Evolutionary conservation across 768 basidiomycete species (phyloP), one percentile per base, ranked within the genome.

Genomic region (Leccinum pellstonianum): DNA sequence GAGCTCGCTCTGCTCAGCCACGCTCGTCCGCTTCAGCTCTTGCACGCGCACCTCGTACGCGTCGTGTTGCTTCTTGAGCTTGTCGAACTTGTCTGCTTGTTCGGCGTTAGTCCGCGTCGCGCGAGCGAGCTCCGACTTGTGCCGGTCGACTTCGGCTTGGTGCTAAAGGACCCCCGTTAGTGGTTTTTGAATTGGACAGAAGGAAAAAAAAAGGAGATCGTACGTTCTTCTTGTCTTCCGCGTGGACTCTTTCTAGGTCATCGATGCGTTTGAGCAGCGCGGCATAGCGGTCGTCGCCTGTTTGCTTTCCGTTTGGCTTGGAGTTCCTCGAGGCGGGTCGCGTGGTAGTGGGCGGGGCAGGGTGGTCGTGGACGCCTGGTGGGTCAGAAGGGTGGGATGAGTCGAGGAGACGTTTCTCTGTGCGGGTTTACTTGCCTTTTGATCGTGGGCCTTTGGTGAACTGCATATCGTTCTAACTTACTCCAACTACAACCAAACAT

Each of bases 191-290:
- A 41, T 41, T 3, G 17, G 17, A 21, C 10, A 15, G 48, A 11
- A 3, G 1, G 21, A 2, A 31, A 3, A 29, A 29, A 29, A 31
- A 35, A 14, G 19, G 21, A 0, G 54, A 1, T 27, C 10, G 64
- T 68, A 90, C 89, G 52, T 77, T 59, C 77, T 81, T 86, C 81
- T 88, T 90, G 58, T 81, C 82, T 3, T 89, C 86, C 41, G 77
- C 72, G 66, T 87, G 86, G n/a, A 85, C 70, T 56, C 71, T 74
- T 73, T 90, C 85, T 6, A 89, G 69, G 15, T 87, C 83, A 35
- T 87, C 84, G 0, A 91, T 79, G 64, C 86, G 86, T 61, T 77
- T 79, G 68, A 87, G 82, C 21, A 90, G 79, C 15, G 71, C 59
- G 7, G 80, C 77, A 64, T 85, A 85, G 19, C 81, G 78, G 57